Evolutionary conservation across 2,329 filamentous ascomycete species (phyloP), one percentile per base, ranked within the genome.

Genomic region (Pseudogymnoascus sp.): DNA sequence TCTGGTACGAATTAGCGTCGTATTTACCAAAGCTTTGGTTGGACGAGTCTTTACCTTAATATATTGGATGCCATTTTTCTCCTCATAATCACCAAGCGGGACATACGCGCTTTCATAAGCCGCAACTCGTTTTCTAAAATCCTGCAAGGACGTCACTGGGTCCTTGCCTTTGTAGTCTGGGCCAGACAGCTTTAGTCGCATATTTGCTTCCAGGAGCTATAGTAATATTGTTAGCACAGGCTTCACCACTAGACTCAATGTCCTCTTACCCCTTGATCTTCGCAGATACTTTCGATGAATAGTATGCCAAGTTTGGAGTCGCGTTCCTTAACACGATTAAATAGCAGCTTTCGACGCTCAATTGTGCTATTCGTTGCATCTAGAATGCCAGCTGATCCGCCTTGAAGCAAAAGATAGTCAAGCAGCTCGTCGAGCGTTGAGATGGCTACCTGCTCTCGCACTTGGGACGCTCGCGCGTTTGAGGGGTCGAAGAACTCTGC

Each of bases 291-390:
- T 77, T 99, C 94, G 29, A 99, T 88, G 73, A 97, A 99, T 9
- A 99, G 79, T 15, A 99, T 91, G 33, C 93, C 93, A 21, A 99
- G 80, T 64, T 90, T 89, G 1, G 93, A 92, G 68, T 95, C 93
- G 60, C 90, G 84, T 60, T 86, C 78, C 69, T 90, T 89, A 70
- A 97, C 90, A 67, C 86, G 88, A 64, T 93, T 84, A 69, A 96
- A 91, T 61, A 99, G 83, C 27, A 89, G 82, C 74, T 93, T 87
- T 59, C 94, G 85, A 37, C 94, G 87, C 65, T 90, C 84, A 59
- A 96, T 82, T 0, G 94, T 99, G 77, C 92, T 97, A 77, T 99
- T 99, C 6, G 94, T 99, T 6, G 94, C 94, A 75, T 99, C 94
- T 10, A 99, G 84, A 65, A 99, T 97, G 37, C 94, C 94, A 8